Base-by-base conservation (phyloP, 805 yeast species). In the Wickerhamiella kazuoi region DNA sequence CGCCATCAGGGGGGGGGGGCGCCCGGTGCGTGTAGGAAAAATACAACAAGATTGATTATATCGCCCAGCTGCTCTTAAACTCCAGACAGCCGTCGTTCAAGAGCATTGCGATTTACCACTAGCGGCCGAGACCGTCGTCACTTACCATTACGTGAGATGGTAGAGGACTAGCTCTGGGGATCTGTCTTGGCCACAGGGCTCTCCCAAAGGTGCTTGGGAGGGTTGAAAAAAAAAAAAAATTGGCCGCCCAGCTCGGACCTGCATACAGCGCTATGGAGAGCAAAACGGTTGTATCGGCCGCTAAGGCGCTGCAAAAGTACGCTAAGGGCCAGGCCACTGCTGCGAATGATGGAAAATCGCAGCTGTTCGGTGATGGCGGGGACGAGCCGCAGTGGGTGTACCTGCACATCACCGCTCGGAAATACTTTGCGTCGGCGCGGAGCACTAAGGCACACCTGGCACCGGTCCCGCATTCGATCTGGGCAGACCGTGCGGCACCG, bases 391-490 rank as follows among this genome's bases (percentile, higher is more conserved):
- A 59, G 34, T 60, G 64, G 30, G 55, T 82, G 37, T 75, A 65
- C 50, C 60, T 84, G 41, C 75, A 74, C 43, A 62, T 79, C 31
- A 72, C 76, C 24, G 69, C 77, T 50, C 76, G 75, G 51, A 72
- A 75, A 51, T 76, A 69, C 46, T 72, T 74, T 55, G 61, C 78
- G 6, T 63, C 71, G 31, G 73, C 76, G 56, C 65, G 69, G 36
- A 61, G 43, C 43, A 65, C 53, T 56, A 67, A 55, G 52, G 69
- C 60, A 52, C 67, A 51, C 50, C 56, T 46, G n/a, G 51, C 60
- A 49, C 59, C 44, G 29, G 37, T 62, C 29, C 62, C 63, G 30
- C 65, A 76, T 51, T 59, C 78, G 3, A 55, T 72, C 34, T 60
- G 63, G 50, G 57, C 57, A 37, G 68, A 65, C 34, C 69, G 66